A percentile compares a stretch with the other conserved stretches of the same genome.
Evolutionary conservation across 83 land plant genomes (phyloP).

Genomic region (Picea engelmannii): DNA sequence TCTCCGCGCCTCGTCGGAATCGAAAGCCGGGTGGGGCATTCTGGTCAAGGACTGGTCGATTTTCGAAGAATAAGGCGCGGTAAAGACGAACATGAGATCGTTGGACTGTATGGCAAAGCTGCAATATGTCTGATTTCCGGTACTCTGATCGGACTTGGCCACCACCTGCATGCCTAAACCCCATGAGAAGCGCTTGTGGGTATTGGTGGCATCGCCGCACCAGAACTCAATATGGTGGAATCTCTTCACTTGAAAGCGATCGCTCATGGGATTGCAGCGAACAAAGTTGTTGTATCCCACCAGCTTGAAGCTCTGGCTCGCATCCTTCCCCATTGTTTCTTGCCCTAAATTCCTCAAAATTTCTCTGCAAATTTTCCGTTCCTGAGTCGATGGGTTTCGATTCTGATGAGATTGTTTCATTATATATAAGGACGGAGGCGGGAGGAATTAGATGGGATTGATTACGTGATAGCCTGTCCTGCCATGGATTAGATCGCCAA

Average conservation of each 20-base stretch:
- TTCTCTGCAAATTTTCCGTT: too few relatives aligned
- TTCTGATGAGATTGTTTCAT: too few relatives aligned
- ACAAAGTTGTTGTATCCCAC: slow-evolving; percentile 75
- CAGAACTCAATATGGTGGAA: slow-evolving; percentile 99
- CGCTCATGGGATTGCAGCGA: slow-evolving; percentile 80
- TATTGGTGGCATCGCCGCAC: slow-evolving; percentile 84
- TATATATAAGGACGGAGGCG: too few relatives aligned
- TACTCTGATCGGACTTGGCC: slow-evolving; percentile 87
- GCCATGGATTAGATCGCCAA: too few relatives aligned
- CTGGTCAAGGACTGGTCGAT: slow-evolving; percentile 23
- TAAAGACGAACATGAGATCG: slow-evolving; percentile 80
- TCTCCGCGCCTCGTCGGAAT: slow-evolving; percentile 34
- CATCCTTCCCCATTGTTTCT: too few relatives aligned
- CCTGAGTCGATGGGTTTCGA: too few relatives aligned
- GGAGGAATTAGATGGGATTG: too few relatives aligned
- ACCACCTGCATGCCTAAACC: slow-evolving; percentile 87
- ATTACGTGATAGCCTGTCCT: too few relatives aligned
- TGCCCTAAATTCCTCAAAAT: too few relatives aligned
- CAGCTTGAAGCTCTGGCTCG: slow-evolving; percentile 34
- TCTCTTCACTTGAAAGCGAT: slow-evolving; percentile 71
- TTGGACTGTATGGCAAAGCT: slow-evolving; percentile 78
- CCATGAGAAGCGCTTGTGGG: slow-evolving; percentile 88
- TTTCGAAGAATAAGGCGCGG: slow-evolving; percentile 81
- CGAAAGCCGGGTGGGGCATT: slow-evolving; percentile 74
- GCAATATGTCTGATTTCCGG: slow-evolving; percentile 86